Evolutionary conservation across 768 basidiomycete species (phyloP).

Genomic region (Rhodotorula kratochvilovae): DNA sequence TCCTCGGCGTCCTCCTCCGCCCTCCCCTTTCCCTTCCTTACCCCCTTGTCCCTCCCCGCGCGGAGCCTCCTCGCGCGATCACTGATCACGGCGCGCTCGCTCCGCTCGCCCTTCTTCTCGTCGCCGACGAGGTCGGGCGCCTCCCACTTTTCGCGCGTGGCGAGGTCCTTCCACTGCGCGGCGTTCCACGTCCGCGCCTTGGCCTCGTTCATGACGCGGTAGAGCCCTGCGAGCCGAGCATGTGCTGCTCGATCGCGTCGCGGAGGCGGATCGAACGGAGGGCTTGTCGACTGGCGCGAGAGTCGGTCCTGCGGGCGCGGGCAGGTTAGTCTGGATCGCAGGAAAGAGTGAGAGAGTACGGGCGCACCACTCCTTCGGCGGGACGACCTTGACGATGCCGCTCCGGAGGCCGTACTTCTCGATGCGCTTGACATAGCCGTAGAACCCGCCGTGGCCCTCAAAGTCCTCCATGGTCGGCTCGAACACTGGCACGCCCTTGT

Average conservation of each 20-base stretch:
- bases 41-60: constrained; percentile 25
- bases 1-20: constrained; percentile 44
- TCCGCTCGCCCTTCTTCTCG: constrained; percentile 24
- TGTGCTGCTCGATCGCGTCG: constrained; percentile 87
- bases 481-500: constrained; percentile 85
- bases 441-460: constrained; percentile 62
- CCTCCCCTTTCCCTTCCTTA: constrained; percentile 28
- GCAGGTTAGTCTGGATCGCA: not conserved
- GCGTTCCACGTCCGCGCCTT: constrained; percentile 77
- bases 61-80: constrained; percentile 24
- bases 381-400: constrained; percentile 94
- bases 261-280: constrained; percentile 71
- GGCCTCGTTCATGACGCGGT: constrained; percentile 84
- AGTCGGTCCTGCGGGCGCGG: constrained; percentile 57
- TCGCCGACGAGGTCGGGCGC: constrained; percentile 53
- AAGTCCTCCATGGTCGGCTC: constrained; percentile 90
- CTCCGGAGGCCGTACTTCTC: constrained; percentile 85
- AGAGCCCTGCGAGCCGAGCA: constrained; percentile 76
- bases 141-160: constrained; percentile 64
- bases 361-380: constrained; percentile 84
- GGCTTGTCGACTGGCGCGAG: constrained; percentile 71
- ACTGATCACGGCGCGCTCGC: constrained; percentile 40
- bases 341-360: too few relatives aligned
- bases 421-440: constrained; percentile 68
- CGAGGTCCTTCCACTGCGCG: constrained; percentile 80